These are phyloP conservation scores for Cucumis cinereus DNA, from an alignment of 306 rosid genomes.

Conservation along the genomic window DNA sequence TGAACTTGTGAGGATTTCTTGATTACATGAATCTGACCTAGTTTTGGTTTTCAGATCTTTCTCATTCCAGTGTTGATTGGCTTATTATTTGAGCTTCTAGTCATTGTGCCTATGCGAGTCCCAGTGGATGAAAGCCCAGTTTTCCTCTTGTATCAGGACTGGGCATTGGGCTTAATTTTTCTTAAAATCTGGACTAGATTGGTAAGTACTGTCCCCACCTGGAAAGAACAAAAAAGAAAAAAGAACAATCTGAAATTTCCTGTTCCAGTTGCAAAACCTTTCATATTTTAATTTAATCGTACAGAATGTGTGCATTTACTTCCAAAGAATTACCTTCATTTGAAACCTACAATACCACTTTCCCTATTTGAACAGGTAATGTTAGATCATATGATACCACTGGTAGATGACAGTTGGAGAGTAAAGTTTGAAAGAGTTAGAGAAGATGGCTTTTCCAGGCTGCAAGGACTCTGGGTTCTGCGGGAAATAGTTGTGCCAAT, in stretches of 20 bases:
- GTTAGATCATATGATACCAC: conserved; percentile 99
- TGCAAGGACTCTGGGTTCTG: conserved; percentile 96
- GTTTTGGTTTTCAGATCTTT: conserved; percentile 45
- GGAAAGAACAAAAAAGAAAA: no score
- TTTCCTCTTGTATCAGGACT: conserved; percentile 93
- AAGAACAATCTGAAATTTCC: neutral
- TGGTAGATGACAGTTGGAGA: conserved; percentile 92
- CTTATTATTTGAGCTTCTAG: conserved; percentile 96
- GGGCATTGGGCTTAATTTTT: conserved; percentile 98
- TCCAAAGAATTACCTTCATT: neutral
- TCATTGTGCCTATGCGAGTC: conserved; percentile 95
- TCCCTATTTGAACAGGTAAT: conserved; percentile 43
- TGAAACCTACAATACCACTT: neutral
- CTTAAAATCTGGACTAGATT: conserved; percentile 99
- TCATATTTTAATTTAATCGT: neutral
- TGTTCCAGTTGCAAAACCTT: neutral
- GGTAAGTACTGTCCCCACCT: conserved; percentile 19
- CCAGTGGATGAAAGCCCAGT: conserved; percentile 99
- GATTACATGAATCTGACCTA: conserved; percentile 9
- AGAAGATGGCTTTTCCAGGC: conserved; percentile 93
- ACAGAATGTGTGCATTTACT: neutral
- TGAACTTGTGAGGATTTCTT: neutral
- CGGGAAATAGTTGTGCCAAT: conserved; percentile 89
- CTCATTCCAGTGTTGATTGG: conserved; percentile 93
- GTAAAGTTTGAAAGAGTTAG: conserved; percentile 89